phyloP scores from a whole-genome alignment of 2,329 filamentous ascomycete species.

The Scleromitrula shiraiana region DNA sequence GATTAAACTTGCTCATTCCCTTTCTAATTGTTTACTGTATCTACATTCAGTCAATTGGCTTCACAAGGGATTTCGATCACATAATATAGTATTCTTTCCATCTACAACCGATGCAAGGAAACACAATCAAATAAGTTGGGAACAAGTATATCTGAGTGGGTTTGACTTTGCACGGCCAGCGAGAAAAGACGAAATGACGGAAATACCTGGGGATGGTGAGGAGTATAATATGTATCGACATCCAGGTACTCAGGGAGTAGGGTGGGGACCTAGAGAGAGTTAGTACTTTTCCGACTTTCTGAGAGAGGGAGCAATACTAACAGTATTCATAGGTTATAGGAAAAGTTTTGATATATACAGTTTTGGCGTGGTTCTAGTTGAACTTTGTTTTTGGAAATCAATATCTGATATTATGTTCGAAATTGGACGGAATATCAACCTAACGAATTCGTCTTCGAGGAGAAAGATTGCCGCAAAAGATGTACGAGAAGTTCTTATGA shows the following conservation, averaged over 20 bases:
- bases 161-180: slow-evolving; percentile 49
- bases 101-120: slow-evolving; percentile 4
- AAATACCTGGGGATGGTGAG: slow-evolving; percentile 38
- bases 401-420: slow-evolving; percentile 37
- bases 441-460: not conserved
- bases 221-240: slow-evolving; percentile 44
- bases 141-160: slow-evolving; percentile 40
- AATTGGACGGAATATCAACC: slow-evolving; percentile 7
- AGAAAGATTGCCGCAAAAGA: slow-evolving; percentile 28
- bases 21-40: slow-evolving; percentile 46
- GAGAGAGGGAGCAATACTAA: not conserved
- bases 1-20: slow-evolving; percentile 41
- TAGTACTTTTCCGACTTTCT: not conserved
- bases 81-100: slow-evolving; percentile 46
- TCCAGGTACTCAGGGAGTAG: slow-evolving; percentile 23
- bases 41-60: slow-evolving; percentile 50
- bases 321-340: slow-evolving; percentile 3
- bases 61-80: slow-evolving; percentile 48
- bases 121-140: slow-evolving; percentile 30
- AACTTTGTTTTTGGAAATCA: slow-evolving; percentile 45
- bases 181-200: slow-evolving; percentile 41
- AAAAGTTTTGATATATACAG: slow-evolving; percentile 47
- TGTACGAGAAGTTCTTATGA: slow-evolving; percentile 32
- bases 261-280: slow-evolving; percentile 13
- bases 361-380: slow-evolving; percentile 43